Percentiles rank a stretch among this genome's conserved stretches.
Conservation (phyloP, 192 early-diverging fungal species). For the Umbelopsis isabellina region DNA sequence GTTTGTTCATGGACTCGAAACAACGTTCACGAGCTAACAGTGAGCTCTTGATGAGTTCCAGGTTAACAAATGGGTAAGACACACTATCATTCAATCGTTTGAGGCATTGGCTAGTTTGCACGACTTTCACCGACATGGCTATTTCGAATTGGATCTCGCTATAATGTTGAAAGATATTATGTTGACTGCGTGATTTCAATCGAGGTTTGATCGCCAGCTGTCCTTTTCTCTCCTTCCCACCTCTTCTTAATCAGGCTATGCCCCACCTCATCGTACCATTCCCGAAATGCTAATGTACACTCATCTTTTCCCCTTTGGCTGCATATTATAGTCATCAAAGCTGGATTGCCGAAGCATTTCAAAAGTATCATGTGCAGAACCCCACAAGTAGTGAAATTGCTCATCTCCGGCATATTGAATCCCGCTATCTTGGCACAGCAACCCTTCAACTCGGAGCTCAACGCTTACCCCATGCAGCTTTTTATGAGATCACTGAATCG, state of each 20-base stretch:
- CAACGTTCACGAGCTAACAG: constrained; percentile 22
- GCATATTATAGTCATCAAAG: neutral
- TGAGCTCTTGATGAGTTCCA: constrained; percentile 21
- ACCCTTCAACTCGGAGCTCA: constrained; percentile 55
- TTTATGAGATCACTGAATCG: constrained; percentile 37
- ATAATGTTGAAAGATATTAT: neutral
- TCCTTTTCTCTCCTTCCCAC: neutral
- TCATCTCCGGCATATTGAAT: constrained; percentile 18
- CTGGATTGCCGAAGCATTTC: constrained; percentile 30
- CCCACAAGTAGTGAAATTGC: neutral
- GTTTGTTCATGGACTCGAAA: constrained; percentile 23
- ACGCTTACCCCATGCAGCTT: constrained; percentile 41
- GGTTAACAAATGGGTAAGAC: constrained; percentile 18
- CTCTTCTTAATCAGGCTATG: neutral
- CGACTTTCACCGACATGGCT: no score
- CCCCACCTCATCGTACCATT: neutral
- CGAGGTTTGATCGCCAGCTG: neutral
- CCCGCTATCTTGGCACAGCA: constrained; percentile 37
- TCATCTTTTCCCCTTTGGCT: neutral
- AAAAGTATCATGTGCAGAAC: constrained; percentile 9
- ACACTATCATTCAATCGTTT: no score
- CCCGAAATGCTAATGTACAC: constrained; percentile 13
- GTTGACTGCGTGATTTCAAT: neutral
- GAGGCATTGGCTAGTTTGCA: no score
- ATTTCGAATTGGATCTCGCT: no score